Conservation (phyloP, 306 rosid genomes). For the Medicago ruthenica region DNA sequence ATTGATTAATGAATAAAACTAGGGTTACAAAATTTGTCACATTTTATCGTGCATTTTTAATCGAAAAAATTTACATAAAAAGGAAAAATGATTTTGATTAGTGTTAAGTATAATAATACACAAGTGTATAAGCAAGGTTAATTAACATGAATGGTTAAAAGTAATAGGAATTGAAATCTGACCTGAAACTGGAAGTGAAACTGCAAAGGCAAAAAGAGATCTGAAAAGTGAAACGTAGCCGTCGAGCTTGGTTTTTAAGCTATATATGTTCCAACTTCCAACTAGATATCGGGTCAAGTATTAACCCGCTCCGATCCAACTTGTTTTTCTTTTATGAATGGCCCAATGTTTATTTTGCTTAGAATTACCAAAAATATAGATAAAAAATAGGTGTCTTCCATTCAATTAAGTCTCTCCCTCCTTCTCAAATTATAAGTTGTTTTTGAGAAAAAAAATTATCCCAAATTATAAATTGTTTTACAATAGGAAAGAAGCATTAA, state of each 20-base stretch:
- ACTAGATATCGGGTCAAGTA: conserved; percentile 5
- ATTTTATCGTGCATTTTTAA: background rate
- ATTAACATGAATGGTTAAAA: background rate
- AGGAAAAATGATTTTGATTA: background rate
- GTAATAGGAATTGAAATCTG: conserved; percentile 25
- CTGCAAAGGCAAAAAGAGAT: conserved; percentile 41
- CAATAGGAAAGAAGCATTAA: too few species aligned
- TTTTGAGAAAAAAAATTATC: too few species aligned
- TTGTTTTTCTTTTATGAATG: background rate
- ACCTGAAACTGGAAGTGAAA: conserved; percentile 39
- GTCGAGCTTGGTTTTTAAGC: conserved; percentile 40
- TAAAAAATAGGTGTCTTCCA: too few species aligned
- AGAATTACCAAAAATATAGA: too few species aligned
- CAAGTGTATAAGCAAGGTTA: conserved; percentile 3
- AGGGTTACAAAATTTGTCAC: background rate
- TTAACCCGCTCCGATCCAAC: conserved; percentile 3
- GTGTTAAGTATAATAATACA: background rate
- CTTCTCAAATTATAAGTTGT: too few species aligned
- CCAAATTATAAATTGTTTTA: too few species aligned
- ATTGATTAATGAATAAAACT: conserved; percentile 9
- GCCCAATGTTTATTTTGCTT: background rate
- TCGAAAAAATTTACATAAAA: background rate
- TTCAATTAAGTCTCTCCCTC: too few species aligned
- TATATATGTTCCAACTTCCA: background rate
- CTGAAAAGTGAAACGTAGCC: conserved; percentile 43